These are phyloP conservation scores for Cytospora paraplurivora DNA, from an alignment of 2,329 filamentous ascomycete genomes.

Conservation along the genomic window DNA sequence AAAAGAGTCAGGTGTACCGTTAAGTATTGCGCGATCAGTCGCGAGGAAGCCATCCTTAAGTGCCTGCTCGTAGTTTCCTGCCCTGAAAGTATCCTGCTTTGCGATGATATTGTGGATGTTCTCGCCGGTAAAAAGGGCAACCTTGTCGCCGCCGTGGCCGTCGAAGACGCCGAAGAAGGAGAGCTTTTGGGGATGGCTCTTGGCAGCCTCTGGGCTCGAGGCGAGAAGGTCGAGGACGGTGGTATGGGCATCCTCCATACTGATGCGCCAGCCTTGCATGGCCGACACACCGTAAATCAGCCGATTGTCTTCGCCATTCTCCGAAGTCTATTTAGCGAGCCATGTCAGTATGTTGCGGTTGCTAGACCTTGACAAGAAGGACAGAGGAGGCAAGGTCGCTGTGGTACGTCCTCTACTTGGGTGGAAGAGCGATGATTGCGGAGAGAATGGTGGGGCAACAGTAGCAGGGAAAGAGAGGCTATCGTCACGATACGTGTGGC, in stretches of 20 bases:
- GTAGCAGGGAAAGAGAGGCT: constrained; percentile 12
- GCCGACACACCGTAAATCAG: constrained; percentile 92
- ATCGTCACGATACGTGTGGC: not conserved
- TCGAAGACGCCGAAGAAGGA: constrained; percentile 99
- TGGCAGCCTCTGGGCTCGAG: constrained; percentile 54
- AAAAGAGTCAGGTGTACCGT: constrained; percentile 62
- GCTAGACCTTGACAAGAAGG: constrained; percentile 3
- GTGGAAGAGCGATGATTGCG: not conserved
- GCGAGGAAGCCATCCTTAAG: constrained; percentile 97
- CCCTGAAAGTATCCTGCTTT: constrained; percentile 92
- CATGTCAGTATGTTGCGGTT: constrained; percentile 35
- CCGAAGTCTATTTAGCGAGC: constrained; percentile 67
- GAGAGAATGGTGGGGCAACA: not conserved
- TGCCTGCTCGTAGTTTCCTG: constrained; percentile 89
- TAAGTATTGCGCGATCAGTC: constrained; percentile 92
- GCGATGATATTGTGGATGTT: constrained; percentile 92
- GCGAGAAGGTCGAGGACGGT: constrained; percentile 83
- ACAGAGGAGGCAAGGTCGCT: not conserved
- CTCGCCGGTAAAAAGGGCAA: constrained; percentile 88
- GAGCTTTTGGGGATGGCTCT: constrained; percentile 71
- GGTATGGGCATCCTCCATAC: constrained; percentile 97
- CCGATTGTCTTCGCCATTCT: constrained; percentile 88
- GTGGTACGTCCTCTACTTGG: not conserved
- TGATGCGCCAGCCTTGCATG: constrained; percentile 99
- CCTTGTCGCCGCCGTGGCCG: constrained; percentile 95